phyloP scores from a whole-genome alignment of 176 grass and related monocot genomes.

The Paspalum notatum region DNA sequence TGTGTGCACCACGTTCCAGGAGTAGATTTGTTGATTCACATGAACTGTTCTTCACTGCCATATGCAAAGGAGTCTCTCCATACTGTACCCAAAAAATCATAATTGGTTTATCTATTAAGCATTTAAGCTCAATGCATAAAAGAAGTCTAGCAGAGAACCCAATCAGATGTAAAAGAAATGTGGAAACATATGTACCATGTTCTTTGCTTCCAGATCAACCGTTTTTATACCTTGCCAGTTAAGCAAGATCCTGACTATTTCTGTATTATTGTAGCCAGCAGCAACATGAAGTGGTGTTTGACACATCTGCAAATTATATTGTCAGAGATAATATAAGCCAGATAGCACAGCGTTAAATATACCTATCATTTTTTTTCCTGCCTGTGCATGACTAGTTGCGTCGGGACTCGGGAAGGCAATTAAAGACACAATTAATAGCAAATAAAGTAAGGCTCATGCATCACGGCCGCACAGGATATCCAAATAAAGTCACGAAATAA shows the following conservation, averaged over 20 bases:
- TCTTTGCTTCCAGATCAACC: constrained; percentile 81
- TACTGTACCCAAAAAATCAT: constrained; percentile 58
- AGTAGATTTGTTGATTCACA: constrained; percentile 76
- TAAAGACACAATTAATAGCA: background rate
- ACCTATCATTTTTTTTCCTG: background rate
- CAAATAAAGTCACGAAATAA: background rate
- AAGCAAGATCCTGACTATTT: constrained; percentile 78
- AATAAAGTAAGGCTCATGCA: constrained; percentile 7
- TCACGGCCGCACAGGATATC: constrained; percentile 20
- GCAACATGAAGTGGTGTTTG: constrained; percentile 96
- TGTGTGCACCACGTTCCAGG: constrained; percentile 68
- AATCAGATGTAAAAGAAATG: constrained; percentile 39
- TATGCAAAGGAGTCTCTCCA: constrained; percentile 95
- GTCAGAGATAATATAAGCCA: constrained; percentile 28
- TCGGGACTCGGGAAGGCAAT: background rate
- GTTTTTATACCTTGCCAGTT: constrained; percentile 62
- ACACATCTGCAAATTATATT: constrained; percentile 67
- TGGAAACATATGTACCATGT: constrained; percentile 67
- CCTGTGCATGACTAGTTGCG: constrained; percentile 11
- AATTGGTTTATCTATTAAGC: constrained; percentile 26
- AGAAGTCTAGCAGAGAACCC: background rate
- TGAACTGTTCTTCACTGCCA: constrained; percentile 90
- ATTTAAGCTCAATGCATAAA: constrained; percentile 17
- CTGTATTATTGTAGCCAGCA: constrained; percentile 70
- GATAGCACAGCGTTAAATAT: background rate